Evolutionary conservation across 1,284 basidiomycete genomes (phyloP).

Genomic region (Agaricales sp.): DNA sequence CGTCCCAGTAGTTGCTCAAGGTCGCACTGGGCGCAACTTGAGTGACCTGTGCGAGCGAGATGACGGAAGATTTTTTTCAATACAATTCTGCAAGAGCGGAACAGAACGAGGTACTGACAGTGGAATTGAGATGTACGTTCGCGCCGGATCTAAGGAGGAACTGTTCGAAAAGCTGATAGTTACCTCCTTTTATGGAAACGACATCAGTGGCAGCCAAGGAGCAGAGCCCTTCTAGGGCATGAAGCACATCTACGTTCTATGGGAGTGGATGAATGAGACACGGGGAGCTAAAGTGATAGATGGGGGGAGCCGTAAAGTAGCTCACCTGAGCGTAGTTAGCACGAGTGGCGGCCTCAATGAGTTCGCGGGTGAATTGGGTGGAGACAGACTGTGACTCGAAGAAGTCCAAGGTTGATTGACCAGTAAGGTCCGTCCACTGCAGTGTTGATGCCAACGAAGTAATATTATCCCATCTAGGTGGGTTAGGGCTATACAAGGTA

Average conservation of each 20-base stretch:
- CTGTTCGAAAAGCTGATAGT: conserved; percentile 77
- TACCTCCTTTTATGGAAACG: conserved; percentile 66
- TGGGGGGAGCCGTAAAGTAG: conserved; percentile 3
- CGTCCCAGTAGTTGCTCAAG: conserved; percentile 32
- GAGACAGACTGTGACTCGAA: conserved; percentile 48
- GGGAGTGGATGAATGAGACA: conserved; percentile 1
- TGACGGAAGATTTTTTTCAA: conserved; percentile 6
- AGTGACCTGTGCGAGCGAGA: conserved; percentile 39
- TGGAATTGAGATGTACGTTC: conserved; percentile 55
- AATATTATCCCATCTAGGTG: conserved; percentile 59
- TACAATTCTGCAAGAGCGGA: background rate
- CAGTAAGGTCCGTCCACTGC: conserved; percentile 41
- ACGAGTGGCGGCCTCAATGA: conserved; percentile 76
- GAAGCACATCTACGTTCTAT: conserved; percentile 65
- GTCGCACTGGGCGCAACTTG: conserved; percentile 32
- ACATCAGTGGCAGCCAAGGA: conserved; percentile 72
- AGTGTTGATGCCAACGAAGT: conserved; percentile 42
- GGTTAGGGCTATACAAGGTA: conserved; percentile 46
- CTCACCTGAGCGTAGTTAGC: conserved; percentile 84
- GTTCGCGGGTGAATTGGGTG: conserved; percentile 58
- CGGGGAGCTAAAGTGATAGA: conserved; percentile 1
- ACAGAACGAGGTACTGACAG: conserved; percentile 29
- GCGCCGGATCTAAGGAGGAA: conserved; percentile 70
- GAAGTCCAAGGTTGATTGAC: conserved; percentile 50
- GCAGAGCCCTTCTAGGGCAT: conserved; percentile 69